These are phyloP conservation scores for Sporothrix luriei DNA, from an alignment of 2,329 filamentous ascomycete species.

Conservation along the genomic window DNA sequence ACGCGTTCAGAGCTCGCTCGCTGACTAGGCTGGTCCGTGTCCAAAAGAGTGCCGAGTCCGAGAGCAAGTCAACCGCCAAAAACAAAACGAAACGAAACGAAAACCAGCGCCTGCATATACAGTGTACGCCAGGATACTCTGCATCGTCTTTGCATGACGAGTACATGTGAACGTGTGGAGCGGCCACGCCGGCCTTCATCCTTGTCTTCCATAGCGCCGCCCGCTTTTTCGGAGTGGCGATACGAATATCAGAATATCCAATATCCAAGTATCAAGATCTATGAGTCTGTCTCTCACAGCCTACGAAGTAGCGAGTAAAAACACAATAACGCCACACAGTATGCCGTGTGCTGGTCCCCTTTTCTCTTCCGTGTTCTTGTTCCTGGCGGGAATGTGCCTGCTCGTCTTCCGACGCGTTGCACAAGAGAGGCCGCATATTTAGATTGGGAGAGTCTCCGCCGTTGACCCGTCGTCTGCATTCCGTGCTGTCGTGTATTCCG, in stretches of 20 bases:
- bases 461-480: background rate
- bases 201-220: background rate
- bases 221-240: background rate
- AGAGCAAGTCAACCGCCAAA: background rate
- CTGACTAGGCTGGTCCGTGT: constrained; percentile 4
- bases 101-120: background rate
- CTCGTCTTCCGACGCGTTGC: background rate
- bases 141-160: background rate
- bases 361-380: background rate
- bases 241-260: background rate
- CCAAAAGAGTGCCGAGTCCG: constrained; percentile 1
- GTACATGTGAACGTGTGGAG: background rate
- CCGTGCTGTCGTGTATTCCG: constrained; percentile 13
- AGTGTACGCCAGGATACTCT: too few species aligned
- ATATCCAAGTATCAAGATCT: background rate
- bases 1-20: background rate
- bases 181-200: background rate
- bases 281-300: too few species aligned
- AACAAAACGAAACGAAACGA: background rate
- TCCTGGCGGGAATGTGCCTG: background rate
- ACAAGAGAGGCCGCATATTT: background rate
- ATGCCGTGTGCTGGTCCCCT: background rate
- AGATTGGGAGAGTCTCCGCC: background rate
- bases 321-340: background rate
- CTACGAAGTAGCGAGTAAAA: background rate